Base-by-base conservation (phyloP, 163 green algal species). In the Prototheca stagnorum region DNA sequence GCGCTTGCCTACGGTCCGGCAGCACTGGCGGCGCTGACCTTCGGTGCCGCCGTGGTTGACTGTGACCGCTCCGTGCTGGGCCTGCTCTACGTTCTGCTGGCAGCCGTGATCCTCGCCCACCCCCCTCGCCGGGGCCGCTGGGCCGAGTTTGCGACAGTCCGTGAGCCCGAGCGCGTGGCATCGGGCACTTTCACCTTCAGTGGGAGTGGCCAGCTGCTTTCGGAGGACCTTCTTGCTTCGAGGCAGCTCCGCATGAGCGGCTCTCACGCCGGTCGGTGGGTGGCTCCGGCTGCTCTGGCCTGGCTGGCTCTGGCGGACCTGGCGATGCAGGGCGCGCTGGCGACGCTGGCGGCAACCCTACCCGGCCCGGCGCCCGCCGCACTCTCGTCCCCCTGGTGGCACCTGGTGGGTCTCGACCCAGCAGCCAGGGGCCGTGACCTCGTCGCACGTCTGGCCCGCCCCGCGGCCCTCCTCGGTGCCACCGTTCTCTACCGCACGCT, bases 401-500 rank as follows among this genome's bases (percentile, higher is more conserved):
- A 65, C 15, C 58, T 72, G 19, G 44, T 67, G 28, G 67, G 62
- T 34, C 49, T 77, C 26, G 39, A 52, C 29, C 22, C 47, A 11
- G 33, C 48, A 19, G 43, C 53, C 2, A 6, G 17, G 0, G 52
- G 54, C 2, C 21, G 15, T 22, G 22, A 24, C 28, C 61, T 78
- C 27, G 29, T 57, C 36, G 28, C 62, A 27, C 39, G 44, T 28
- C 51, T 82, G 54, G 33, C 68, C 35, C 54, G 75, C 35, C 64
- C 72, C 6, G 23, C 53, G 23, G 11, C 54, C 5, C 31, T 81
- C 29, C 49, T 84, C 29, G 59, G 53, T 6, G 48, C 42, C 2
- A 29, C 77, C 11, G 41, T 53, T 25, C 29, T 72, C 15, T 75
- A 73, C 45, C 67, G 64, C 47, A 67, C 26, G 27, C 47, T 35